A percentile compares a stretch with the other conserved stretches of the same genome.
Evolutionary conservation across 1,284 basidiomycete species (phyloP).

Genomic region (Paramarasmius palmivorus): DNA sequence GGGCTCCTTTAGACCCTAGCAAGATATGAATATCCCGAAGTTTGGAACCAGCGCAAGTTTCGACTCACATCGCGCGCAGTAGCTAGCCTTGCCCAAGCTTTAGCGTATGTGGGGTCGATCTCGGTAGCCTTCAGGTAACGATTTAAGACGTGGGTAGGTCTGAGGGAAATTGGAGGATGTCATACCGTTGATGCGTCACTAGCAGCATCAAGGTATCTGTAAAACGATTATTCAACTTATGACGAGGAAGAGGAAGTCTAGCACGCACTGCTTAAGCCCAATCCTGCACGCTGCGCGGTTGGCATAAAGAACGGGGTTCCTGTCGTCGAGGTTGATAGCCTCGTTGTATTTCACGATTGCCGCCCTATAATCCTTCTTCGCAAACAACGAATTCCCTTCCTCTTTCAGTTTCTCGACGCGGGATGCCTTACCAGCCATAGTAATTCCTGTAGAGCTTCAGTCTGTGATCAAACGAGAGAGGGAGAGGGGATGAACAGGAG

Average conservation of each 20-base stretch:
- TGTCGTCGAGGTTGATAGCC: conserved; percentile 29
- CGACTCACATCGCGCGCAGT: conserved; percentile 2
- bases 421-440: too few species aligned
- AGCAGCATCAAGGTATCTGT: background rate
- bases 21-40: background rate
- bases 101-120: background rate
- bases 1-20: background rate
- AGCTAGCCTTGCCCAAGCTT: conserved; percentile 1
- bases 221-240: background rate
- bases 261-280: background rate
- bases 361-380: conserved; percentile 26
- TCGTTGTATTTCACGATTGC: conserved; percentile 33
- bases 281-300: conserved; percentile 36
- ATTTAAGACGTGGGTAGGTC: too few species aligned
- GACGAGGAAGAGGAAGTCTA: background rate
- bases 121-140: background rate
- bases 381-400: conserved; percentile 36
- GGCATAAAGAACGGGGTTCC: conserved; percentile 34
- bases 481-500: too few species aligned
- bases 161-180: too few species aligned
- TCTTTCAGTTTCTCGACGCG: conserved; percentile 26
- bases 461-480: too few species aligned
- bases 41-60: too few species aligned
- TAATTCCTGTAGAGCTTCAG: too few species aligned
- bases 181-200: background rate